These are phyloP conservation scores for Eucalyptus erythrocorys DNA, from an alignment of 345 rosid genomes.

Conservation along the genomic window DNA sequence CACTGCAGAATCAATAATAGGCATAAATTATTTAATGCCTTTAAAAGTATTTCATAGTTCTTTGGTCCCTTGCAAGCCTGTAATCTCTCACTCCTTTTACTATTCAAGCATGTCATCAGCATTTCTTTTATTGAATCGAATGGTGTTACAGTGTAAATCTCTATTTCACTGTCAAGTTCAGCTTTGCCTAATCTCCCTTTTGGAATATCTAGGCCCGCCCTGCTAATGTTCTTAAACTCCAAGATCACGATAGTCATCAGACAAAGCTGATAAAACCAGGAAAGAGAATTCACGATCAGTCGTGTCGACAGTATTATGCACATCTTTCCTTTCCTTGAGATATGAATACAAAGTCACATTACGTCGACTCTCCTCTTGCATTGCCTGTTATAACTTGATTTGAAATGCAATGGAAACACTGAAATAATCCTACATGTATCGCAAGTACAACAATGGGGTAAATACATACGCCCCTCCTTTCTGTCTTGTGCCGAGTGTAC, in stretches of 20 bases:
- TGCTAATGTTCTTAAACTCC: background rate
- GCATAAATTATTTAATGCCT: background rate
- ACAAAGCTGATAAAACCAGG: background rate
- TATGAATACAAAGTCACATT: background rate
- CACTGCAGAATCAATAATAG: background rate
- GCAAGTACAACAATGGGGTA: background rate
- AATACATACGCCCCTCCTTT: background rate
- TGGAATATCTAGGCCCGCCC: fast-evolving
- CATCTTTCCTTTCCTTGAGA: background rate
- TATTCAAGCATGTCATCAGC: background rate
- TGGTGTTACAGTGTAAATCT: background rate
- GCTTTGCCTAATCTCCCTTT: background rate
- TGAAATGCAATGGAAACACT: background rate
- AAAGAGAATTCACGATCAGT: background rate
- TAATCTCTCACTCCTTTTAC: background rate
- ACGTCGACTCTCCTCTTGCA: background rate
- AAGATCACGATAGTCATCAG: background rate
- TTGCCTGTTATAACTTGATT: background rate
- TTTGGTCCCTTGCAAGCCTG: background rate
- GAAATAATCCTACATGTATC: background rate
- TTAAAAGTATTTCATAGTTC: background rate
- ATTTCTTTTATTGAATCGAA: background rate
- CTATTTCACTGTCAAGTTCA: background rate
- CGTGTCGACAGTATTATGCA: background rate
- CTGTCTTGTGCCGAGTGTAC: background rate